Evolutionary conservation across 495 filamentous ascomycete genomes (phyloP).

Genomic region (Cercophora scortea): DNA sequence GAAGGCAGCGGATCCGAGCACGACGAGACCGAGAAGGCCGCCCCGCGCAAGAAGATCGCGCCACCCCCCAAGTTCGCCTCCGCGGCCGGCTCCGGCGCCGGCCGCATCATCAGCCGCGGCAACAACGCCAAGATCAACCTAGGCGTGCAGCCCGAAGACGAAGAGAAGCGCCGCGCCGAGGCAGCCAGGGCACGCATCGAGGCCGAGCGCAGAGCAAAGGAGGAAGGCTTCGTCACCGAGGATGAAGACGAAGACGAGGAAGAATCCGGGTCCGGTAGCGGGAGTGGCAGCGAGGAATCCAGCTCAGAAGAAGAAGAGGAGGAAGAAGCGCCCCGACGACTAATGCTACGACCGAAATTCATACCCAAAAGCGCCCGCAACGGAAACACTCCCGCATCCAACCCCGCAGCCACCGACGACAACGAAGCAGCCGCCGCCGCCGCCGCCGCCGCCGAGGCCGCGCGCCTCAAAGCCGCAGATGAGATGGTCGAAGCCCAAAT

Average conservation of each 20-base stretch:
- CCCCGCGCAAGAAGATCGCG: conserved; percentile 28
- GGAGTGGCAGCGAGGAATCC: conserved; percentile 37
- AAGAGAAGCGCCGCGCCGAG: conserved; percentile 30
- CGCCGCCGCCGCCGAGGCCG: conserved; percentile 44
- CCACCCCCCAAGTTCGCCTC: conserved; percentile 53
- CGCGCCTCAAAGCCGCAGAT: conserved; percentile 58
- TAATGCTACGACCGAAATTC: conserved; percentile 84
- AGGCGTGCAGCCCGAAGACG: conserved; percentile 35
- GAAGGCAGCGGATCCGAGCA: conserved; percentile 48
- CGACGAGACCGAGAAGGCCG: conserved; percentile 19
- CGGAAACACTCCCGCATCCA: conserved; percentile 1
- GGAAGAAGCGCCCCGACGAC: conserved; percentile 61
- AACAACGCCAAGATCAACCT: conserved; percentile 63
- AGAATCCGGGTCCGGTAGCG: conserved; percentile 2
- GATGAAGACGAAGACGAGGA: conserved; percentile 32
- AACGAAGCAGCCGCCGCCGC: conserved; percentile 25
- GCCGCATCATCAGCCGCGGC: conserved; percentile 46
- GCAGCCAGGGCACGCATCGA: conserved; percentile 33
- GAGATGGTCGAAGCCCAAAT: conserved; percentile 83
- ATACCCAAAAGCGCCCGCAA: conserved; percentile 74
- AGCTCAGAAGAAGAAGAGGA: conserved; percentile 39
- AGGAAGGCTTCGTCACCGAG: conserved; percentile 73
- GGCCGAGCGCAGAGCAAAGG: conserved; percentile 44
- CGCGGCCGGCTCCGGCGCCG: conserved; percentile 42
- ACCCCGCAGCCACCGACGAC: neutral